Percentiles rank a stretch among this genome's conserved stretches.
These are phyloP conservation scores for Neurospora sp. DNA, from an alignment of 2,329 filamentous ascomycete genomes.

Conservation along the genomic window DNA sequence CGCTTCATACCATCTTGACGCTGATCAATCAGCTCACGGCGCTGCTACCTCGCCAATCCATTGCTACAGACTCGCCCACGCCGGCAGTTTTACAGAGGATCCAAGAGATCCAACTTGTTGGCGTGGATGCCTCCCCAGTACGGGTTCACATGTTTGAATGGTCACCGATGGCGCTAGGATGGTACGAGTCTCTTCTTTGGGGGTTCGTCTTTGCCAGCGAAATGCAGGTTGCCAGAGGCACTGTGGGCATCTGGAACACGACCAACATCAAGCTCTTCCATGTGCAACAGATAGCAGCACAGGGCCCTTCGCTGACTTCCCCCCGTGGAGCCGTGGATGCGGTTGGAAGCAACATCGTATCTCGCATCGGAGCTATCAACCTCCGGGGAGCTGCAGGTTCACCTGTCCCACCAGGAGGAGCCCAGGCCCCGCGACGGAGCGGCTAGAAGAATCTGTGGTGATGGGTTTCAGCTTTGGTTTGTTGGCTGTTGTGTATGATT, in stretches of 20 bases:
- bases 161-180: slow-evolving; percentile 80
- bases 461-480: background rate
- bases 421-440: background rate
- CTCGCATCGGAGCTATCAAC: slow-evolving; percentile 73
- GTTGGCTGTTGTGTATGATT: background rate
- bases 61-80: slow-evolving; percentile 31
- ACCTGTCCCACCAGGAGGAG: background rate
- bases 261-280: slow-evolving; percentile 81
- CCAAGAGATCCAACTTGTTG: slow-evolving; percentile 51
- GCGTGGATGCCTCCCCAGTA: slow-evolving; percentile 64
- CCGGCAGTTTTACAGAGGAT: slow-evolving; percentile 44
- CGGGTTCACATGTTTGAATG: slow-evolving; percentile 88
- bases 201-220: slow-evolving; percentile 85
- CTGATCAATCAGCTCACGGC: slow-evolving; percentile 58
- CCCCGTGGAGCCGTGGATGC: slow-evolving; percentile 88
- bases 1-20: slow-evolving; percentile 75
- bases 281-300: slow-evolving; percentile 73
- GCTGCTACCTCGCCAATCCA: slow-evolving; percentile 42
- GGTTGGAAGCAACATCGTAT: slow-evolving; percentile 81
- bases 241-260: slow-evolving; percentile 88
- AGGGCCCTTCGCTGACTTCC: slow-evolving; percentile 71
- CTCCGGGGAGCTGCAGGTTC: slow-evolving; percentile 40
- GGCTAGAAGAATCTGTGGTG: background rate
- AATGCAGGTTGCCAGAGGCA: slow-evolving; percentile 77
- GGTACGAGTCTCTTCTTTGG: slow-evolving; percentile 95